phyloP scores from a whole-genome alignment of 2,329 filamentous ascomycete genomes.

The Cladophialophora carrionii region DNA sequence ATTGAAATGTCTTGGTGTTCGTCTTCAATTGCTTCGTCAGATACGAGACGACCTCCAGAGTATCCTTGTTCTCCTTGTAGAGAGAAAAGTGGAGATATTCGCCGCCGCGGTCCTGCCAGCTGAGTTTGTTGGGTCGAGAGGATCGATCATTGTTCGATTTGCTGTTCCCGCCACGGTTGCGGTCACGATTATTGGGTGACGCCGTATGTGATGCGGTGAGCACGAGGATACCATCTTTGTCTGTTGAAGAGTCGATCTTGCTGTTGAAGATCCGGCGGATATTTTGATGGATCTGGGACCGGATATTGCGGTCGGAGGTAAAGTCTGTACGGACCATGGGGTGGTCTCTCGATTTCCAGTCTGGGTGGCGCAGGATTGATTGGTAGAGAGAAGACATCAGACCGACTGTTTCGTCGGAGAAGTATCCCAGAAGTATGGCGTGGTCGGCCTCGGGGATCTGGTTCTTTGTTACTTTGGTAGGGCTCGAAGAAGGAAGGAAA shows the following conservation, averaged over 20 bases:
- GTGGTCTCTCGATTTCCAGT: constrained; percentile 60
- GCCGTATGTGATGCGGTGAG: constrained; percentile 53
- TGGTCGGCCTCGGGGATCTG: constrained; percentile 49
- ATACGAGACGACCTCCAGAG: constrained; percentile 84
- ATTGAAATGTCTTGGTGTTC: constrained; percentile 69
- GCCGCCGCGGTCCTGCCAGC: constrained; percentile 70
- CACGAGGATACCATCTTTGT: constrained; percentile 65
- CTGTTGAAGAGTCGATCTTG: constrained; percentile 75
- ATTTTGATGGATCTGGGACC: constrained; percentile 65
- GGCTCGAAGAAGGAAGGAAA: too few species aligned
- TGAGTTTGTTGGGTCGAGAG: constrained; percentile 50
- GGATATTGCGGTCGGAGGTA: constrained; percentile 60
- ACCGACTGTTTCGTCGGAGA: constrained; percentile 32
- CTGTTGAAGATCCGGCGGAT: constrained; percentile 80
- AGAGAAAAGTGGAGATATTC: constrained; percentile 88
- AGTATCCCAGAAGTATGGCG: constrained; percentile 43
- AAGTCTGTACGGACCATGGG: constrained; percentile 58
- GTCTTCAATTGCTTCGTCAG: constrained; percentile 74
- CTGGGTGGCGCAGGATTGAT: constrained; percentile 57
- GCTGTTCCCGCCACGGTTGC: constrained; percentile 42
- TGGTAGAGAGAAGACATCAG: constrained; percentile 61
- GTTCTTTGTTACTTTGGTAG: background rate
- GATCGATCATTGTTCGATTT: constrained; percentile 37
- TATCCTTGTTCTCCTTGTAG: constrained; percentile 97
- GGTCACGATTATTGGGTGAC: constrained; percentile 35